Evolutionary conservation across 2,329 filamentous ascomycete species (phyloP).

Genomic region (Dryadomyces sulphureus): DNA sequence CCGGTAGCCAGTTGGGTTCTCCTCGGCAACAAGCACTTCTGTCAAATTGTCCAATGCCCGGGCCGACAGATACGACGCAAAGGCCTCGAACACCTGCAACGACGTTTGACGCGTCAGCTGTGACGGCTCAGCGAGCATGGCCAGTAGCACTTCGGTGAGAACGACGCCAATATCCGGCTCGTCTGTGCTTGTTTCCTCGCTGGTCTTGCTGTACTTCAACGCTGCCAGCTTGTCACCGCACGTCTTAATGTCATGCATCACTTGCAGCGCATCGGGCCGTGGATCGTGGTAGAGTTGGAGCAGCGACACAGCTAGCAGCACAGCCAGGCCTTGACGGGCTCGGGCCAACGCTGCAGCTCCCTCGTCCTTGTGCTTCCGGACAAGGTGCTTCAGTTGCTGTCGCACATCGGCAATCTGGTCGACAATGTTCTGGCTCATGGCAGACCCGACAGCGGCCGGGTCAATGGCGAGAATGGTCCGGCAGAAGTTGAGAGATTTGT

Average conservation of each 20-base stretch:
- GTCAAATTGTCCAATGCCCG: conserved; percentile 52
- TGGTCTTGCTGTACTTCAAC: conserved; percentile 21
- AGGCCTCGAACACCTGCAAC: conserved; percentile 75
- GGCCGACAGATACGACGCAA: conserved; percentile 58
- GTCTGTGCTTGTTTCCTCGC: neutral
- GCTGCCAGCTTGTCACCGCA: conserved; percentile 52
- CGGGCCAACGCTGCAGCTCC: conserved; percentile 19
- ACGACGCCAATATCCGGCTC: conserved; percentile 45
- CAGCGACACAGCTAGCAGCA: conserved; percentile 72
- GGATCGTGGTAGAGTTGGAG: conserved; percentile 75
- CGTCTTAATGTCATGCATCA: conserved; percentile 66
- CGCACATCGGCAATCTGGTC: conserved; percentile 36
- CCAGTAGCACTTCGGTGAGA: conserved; percentile 77
- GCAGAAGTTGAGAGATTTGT: conserved; percentile 38
- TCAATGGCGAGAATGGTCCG: conserved; percentile 39
- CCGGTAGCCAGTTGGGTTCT: conserved; percentile 70
- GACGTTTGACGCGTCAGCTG: conserved; percentile 74
- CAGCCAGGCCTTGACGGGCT: conserved; percentile 50
- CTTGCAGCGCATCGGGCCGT: conserved; percentile 69
- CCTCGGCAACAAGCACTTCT: conserved; percentile 61
- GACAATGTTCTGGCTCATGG: conserved; percentile 40
- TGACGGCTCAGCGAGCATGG: conserved; percentile 75
- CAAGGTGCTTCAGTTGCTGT: conserved; percentile 33
- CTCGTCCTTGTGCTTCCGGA: conserved; percentile 14
- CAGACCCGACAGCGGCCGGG: conserved; percentile 30